Evolutionary conservation across 306 rosid species (phyloP).

Genomic region (Myrica gale): DNA sequence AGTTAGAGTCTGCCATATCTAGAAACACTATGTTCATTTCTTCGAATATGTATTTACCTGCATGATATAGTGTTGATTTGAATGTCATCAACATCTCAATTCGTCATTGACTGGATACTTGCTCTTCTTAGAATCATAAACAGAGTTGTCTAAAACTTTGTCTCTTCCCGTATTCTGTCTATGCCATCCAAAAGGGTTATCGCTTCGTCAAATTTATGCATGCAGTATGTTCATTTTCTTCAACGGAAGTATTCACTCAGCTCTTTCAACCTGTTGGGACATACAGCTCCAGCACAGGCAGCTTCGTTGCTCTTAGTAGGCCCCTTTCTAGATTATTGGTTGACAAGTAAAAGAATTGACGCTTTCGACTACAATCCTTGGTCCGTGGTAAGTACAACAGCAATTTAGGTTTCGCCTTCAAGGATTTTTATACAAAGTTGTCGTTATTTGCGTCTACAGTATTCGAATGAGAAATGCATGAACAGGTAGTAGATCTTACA

Average conservation of each 20-base stretch:
- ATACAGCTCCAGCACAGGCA: constrained; percentile 93
- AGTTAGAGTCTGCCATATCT: neutral
- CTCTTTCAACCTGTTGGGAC: constrained; percentile 89
- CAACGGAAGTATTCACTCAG: constrained; percentile 82
- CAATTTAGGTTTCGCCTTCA: neutral
- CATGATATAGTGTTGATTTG: neutral
- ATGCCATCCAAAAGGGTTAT: neutral
- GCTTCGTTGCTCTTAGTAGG: constrained; percentile 60
- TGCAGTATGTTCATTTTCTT: constrained; percentile 91
- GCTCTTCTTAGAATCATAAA: neutral
- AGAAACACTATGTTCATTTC: constrained; percentile 3
- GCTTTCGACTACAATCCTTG: constrained; percentile 38
- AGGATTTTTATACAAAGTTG: neutral
- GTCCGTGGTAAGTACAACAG: constrained; percentile 52
- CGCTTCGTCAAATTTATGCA: constrained; percentile 14
- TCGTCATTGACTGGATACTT: neutral
- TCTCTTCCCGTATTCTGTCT: neutral
- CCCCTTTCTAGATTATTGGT: constrained; percentile 81
- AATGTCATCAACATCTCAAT: neutral
- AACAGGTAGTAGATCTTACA: neutral
- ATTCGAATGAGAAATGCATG: neutral
- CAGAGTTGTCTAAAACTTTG: neutral
- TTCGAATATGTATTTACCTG: neutral
- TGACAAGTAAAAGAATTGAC: constrained; percentile 72
- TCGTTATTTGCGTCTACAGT: neutral